phyloP scores from a whole-genome alignment of 179 eudicot species.

The Carnegiea gigantea region DNA sequence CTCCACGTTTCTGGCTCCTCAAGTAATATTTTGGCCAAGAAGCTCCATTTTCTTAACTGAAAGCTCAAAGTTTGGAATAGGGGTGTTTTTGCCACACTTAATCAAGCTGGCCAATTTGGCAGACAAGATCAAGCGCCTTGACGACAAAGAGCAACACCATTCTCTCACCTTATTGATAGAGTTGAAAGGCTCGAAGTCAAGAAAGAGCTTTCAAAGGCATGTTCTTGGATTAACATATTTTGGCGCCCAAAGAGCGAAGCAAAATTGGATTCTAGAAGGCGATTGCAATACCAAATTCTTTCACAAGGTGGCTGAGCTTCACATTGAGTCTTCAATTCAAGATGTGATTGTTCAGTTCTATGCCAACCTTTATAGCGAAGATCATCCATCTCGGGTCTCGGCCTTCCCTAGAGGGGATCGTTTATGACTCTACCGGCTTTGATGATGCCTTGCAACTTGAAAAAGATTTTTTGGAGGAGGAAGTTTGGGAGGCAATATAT shows the following conservation, averaged over 20 bases:
- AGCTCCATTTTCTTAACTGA: neutral
- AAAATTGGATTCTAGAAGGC: neutral
- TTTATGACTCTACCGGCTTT: neutral
- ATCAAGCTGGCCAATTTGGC: neutral
- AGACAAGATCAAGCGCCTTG: neutral
- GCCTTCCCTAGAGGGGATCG: no score
- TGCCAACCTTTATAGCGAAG: no score
- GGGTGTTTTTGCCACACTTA: neutral
- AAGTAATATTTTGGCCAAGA: neutral
- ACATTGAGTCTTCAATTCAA: no score
- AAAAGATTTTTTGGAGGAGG: neutral
- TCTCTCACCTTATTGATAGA: neutral
- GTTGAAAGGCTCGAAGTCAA: neutral
- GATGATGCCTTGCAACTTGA: neutral
- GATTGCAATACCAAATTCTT: neutral
- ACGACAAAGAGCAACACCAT: neutral
- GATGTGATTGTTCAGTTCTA: no score
- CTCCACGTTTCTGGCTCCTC: neutral
- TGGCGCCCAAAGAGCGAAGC: neutral
- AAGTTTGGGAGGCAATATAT: neutral
- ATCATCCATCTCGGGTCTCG: neutral
- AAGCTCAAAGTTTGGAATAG: neutral
- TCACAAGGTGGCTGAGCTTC: neutral
- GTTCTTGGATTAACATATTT: neutral
- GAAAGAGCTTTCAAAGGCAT: neutral